These are phyloP conservation scores for Penium margaritaceum DNA, from an alignment of 139 green algal genomes.

Conservation along the genomic window DNA sequence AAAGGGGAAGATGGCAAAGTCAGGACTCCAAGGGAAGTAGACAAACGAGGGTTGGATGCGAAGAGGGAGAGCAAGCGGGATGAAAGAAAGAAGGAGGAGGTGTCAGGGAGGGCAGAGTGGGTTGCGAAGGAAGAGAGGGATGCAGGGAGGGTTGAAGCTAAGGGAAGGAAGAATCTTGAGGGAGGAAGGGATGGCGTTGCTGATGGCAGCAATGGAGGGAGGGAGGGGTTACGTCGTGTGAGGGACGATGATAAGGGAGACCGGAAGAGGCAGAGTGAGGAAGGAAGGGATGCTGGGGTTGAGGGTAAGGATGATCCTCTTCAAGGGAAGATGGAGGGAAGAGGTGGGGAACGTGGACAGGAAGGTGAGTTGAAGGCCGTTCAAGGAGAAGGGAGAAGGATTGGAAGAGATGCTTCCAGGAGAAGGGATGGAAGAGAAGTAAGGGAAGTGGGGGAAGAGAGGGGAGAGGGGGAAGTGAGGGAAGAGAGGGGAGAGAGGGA, in stretches of 20 bases:
- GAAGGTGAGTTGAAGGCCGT: background rate
- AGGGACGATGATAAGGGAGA: background rate
- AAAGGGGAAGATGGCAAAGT: too few species aligned
- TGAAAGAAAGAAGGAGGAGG: slow-evolving; percentile 11
- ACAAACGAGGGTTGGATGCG: too few species aligned
- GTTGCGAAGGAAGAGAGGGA: background rate
- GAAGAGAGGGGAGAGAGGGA: background rate
- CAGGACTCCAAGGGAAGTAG: too few species aligned
- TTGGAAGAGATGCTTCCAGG: background rate
- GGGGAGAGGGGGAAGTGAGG: background rate
- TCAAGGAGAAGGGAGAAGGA: background rate
- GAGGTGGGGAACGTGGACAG: background rate
- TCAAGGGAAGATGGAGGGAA: too few species aligned
- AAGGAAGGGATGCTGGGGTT: slow-evolving; percentile 8
- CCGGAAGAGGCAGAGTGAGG: background rate
- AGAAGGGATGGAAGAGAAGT: background rate
- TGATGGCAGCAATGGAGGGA: background rate
- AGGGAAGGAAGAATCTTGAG: background rate
- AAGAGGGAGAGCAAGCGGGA: too few species aligned
- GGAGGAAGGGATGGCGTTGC: too few species aligned
- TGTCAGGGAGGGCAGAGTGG: background rate
- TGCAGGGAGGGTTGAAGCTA: too few species aligned
- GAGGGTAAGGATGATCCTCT: too few species aligned
- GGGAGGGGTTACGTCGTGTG: background rate
- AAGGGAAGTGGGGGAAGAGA: background rate